A percentile compares a stretch with the other conserved stretches of the same genome.
phyloP scores from a whole-genome alignment of 495 filamentous ascomycete genomes.

The Penicillium desertorum region DNA sequence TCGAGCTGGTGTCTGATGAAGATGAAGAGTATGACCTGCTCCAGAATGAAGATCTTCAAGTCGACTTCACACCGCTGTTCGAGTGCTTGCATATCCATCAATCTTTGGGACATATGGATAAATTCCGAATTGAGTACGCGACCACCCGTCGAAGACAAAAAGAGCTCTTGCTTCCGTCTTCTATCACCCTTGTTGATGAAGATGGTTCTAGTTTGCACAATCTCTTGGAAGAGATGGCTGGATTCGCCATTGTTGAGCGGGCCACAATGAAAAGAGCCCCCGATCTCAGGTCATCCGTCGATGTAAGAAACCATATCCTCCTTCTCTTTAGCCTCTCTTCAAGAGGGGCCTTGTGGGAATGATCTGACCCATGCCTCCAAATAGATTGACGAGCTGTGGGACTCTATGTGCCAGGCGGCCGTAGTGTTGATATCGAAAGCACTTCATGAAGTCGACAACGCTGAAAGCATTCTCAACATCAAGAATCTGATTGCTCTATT shows the following conservation, averaged over 20 bases:
- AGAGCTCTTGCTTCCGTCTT: slow-evolving; percentile 76
- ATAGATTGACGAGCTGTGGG: slow-evolving; percentile 94
- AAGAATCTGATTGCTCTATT: slow-evolving; percentile 91
- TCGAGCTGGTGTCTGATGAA: slow-evolving; percentile 93
- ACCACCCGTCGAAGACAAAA: slow-evolving; percentile 87
- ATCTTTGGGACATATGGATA: slow-evolving; percentile 86
- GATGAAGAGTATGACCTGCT: slow-evolving; percentile 91
- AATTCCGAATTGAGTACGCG: slow-evolving; percentile 86
- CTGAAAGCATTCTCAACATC: slow-evolving; percentile 82
- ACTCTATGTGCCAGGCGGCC: slow-evolving; percentile 90
- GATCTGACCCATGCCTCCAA: slow-evolving; percentile 10
- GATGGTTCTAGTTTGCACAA: slow-evolving; percentile 79
- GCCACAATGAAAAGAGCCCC: slow-evolving; percentile 86
- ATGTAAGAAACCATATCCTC: slow-evolving; percentile 56
- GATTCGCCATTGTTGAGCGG: slow-evolving; percentile 95
- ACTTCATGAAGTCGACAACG: slow-evolving; percentile 72
- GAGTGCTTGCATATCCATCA: slow-evolving; percentile 97
- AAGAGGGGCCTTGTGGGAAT: background rate
- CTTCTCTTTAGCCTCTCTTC: background rate
- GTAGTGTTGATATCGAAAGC: slow-evolving; percentile 77
- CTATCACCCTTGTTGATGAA: slow-evolving; percentile 67
- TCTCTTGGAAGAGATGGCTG: slow-evolving; percentile 87
- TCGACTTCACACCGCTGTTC: slow-evolving; percentile 92
- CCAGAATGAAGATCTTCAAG: slow-evolving; percentile 88
- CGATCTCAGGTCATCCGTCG: slow-evolving; percentile 75